A percentile compares a stretch with the other conserved stretches of the same genome.
Evolutionary conservation across 1,139 yeast species (phyloP).

Genomic region (Candida sojae): DNA sequence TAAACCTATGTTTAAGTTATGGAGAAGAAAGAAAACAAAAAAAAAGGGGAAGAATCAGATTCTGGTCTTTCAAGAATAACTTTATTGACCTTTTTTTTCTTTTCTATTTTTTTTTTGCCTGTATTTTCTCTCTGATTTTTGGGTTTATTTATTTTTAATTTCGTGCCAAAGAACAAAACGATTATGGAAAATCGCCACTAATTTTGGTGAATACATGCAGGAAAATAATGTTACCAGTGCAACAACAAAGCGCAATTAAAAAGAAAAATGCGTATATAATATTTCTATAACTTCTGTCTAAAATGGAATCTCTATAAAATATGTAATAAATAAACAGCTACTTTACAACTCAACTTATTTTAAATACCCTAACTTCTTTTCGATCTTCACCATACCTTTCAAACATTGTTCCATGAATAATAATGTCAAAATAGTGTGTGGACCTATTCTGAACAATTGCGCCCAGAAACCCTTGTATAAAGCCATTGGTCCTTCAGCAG

Average conservation of each 20-base stretch:
- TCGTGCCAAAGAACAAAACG: not conserved
- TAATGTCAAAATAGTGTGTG: slow-evolving; percentile 88
- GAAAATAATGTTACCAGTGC: not conserved
- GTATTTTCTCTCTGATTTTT: not conserved
- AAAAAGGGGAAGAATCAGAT: not conserved
- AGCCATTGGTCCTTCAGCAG: slow-evolving; percentile 82
- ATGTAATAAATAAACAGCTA: not conserved
- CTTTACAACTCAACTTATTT: not conserved
- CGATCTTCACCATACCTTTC: slow-evolving; percentile 47
- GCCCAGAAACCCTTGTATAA: slow-evolving; percentile 95
- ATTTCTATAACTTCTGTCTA: not conserved
- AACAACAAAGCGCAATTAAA: not conserved
- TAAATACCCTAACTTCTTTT: slow-evolving; percentile 11
- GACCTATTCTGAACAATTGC: slow-evolving; percentile 88
- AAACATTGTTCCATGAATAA: slow-evolving; percentile 96
- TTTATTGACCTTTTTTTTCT: not conserved
- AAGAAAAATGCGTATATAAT: not conserved
- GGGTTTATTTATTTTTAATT: too few relatives aligned
- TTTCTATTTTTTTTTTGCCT: not conserved
- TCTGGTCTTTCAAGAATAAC: not conserved
- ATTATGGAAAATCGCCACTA: not conserved
- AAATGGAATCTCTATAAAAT: not conserved
- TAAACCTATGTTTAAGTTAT: not conserved
- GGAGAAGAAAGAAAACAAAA: not conserved
- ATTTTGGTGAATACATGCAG: not conserved